Evolutionary conservation across 208 protist species (phyloP).

Genomic region (Leishmania tropica): DNA sequence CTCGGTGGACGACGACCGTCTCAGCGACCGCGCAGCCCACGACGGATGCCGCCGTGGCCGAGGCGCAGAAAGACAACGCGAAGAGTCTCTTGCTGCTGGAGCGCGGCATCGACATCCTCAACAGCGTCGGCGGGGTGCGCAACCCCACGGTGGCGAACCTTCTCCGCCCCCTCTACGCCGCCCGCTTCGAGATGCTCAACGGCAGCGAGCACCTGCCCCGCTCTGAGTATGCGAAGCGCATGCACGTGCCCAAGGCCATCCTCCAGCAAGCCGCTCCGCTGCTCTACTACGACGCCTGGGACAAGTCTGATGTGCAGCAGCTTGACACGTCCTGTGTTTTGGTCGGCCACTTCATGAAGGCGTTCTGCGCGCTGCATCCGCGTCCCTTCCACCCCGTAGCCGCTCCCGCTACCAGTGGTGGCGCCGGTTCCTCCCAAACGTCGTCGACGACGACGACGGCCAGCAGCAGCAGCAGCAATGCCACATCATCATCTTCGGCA

Average conservation of each 20-base stretch:
- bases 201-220: slow-evolving; percentile 75
- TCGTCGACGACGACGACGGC: not conserved
- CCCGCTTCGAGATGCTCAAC: slow-evolving; percentile 80
- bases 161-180: slow-evolving; percentile 65
- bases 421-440: not conserved
- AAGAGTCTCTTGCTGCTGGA: slow-evolving; percentile 61
- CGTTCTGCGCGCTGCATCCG: slow-evolving; percentile 71
- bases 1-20: slow-evolving; percentile 41
- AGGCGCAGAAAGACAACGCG: slow-evolving; percentile 45
- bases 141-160: slow-evolving; percentile 33
- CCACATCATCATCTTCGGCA: not conserved
- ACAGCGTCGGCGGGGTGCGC: slow-evolving; percentile 50
- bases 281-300: slow-evolving; percentile 73
- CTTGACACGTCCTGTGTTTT: slow-evolving; percentile 78
- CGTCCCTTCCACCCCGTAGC: slow-evolving; percentile 57
- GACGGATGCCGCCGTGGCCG: slow-evolving; percentile 21
- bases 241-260: slow-evolving; percentile 67
- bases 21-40: slow-evolving; percentile 23
- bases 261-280: slow-evolving; percentile 64
- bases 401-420: slow-evolving; percentile 7
- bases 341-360: slow-evolving; percentile 75
- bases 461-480: not conserved
- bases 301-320: slow-evolving; percentile 64
- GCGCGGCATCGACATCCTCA: slow-evolving; percentile 80
- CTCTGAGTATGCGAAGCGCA: slow-evolving; percentile 41